These are phyloP conservation scores for Ceratobasidium sp. DNA, from an alignment of 1,284 basidiomycete genomes.

Conservation along the genomic window DNA sequence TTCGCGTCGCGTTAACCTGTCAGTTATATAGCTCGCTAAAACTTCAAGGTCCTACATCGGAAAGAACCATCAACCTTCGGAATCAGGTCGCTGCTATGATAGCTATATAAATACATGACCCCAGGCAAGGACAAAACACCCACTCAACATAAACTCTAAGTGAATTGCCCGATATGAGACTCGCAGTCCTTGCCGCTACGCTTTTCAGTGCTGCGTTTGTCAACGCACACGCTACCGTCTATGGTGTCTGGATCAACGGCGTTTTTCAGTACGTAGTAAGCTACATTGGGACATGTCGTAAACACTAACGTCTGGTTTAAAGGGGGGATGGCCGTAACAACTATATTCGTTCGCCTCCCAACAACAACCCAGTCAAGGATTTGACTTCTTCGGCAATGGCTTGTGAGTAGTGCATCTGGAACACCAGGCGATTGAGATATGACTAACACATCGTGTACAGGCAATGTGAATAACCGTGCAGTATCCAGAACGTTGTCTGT, in stretches of 20 bases:
- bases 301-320: background rate
- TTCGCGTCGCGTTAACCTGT: no score
- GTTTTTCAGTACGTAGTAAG: slow-evolving; percentile 26
- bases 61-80: no score
- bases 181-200: slow-evolving; percentile 12
- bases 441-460: background rate
- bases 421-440: no score
- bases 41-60: no score
- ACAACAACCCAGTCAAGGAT: slow-evolving; percentile 37
- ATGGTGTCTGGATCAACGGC: slow-evolving; percentile 36
- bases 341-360: slow-evolving; percentile 36
- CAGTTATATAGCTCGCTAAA: no score
- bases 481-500: slow-evolving; percentile 17
- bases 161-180: no score
- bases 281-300: no score
- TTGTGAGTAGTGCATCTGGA: no score
- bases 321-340: slow-evolving; percentile 34
- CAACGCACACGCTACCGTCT: slow-evolving; percentile 24
- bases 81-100: no score
- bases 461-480: slow-evolving; percentile 29
- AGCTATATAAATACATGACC: no score
- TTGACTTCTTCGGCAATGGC: slow-evolving; percentile 34
- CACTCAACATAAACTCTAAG: no score
- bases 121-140: no score
- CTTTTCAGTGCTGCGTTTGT: slow-evolving; percentile 28